These are phyloP conservation scores for Phoma sp. DNA, from an alignment of 2,329 filamentous ascomycete species.

Conservation along the genomic window DNA sequence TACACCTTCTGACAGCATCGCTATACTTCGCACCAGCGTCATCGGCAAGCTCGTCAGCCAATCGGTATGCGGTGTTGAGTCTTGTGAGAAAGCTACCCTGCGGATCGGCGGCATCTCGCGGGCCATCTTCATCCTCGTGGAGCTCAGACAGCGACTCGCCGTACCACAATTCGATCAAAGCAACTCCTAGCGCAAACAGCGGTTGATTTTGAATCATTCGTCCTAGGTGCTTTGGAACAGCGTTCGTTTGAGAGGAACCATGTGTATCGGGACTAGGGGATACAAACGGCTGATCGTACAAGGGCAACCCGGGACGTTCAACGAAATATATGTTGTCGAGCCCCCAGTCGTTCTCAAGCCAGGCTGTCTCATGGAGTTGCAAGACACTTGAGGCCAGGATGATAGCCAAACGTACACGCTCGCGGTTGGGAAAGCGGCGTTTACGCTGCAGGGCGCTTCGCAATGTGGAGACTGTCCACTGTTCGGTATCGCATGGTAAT, in stretches of 20 bases:
- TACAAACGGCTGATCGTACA: slow-evolving; percentile 17
- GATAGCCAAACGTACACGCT: slow-evolving; percentile 27
- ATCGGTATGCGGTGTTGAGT: slow-evolving; percentile 8
- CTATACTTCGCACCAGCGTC: slow-evolving; percentile 39
- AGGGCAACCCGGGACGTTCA: slow-evolving; percentile 13
- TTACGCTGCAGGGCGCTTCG: neutral
- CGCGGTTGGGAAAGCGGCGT: slow-evolving; percentile 5
- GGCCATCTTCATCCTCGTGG: slow-evolving; percentile 18
- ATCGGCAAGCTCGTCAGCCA: slow-evolving; percentile 34
- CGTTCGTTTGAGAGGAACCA: neutral
- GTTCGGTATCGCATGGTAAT: neutral
- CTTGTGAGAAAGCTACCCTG: neutral
- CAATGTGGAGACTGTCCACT: neutral
- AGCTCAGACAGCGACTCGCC: slow-evolving; percentile 31
- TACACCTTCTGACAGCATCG: slow-evolving; percentile 41
- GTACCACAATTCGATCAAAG: slow-evolving; percentile 47
- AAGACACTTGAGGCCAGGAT: slow-evolving; percentile 30
- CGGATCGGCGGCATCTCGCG: neutral
- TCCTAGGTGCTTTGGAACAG: slow-evolving; percentile 20
- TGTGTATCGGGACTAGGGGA: neutral
- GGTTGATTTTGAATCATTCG: slow-evolving; percentile 39
- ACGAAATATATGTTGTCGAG: slow-evolving; percentile 34
- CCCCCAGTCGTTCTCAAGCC: slow-evolving; percentile 31
- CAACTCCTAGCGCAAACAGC: slow-evolving; percentile 42
- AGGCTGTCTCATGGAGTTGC: slow-evolving; percentile 33